Evolutionary conservation across 2,329 filamentous ascomycete species (phyloP), one percentile per base, ranked within the genome.

Genomic region (Tolypocladium tundrense): DNA sequence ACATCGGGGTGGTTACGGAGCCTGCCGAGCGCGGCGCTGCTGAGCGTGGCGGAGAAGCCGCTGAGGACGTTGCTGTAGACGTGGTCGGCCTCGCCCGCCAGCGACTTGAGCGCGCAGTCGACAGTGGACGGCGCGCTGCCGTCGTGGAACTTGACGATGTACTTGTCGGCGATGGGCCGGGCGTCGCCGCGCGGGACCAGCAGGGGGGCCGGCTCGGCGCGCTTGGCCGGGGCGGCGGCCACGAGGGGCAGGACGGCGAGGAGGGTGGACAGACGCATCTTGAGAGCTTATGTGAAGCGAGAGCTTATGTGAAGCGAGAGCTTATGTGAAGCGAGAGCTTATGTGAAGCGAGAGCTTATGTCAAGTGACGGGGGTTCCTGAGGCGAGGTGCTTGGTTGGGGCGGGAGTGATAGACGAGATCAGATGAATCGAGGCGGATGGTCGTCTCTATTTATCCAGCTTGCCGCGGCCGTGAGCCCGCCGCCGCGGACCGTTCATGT

Each of bases 41-140:
- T 59, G 11, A 65, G 57, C 19, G 56, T 62, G 9, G 62, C 61
- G 8, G 63, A 40, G 51, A 66, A 65, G 53, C 64, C 64, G 35
- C 55, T 55, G 31, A 64, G 56, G 58, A 54, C 16, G 53, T 41
- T 41, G 37, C 11, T 31, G 40, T 54, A 54, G 10, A 54, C 39
- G 40, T 54, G 53, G 16, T 42, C 53, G 39, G 40, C 40, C 21
- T 54, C 37, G n/a, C 37, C 35, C 19, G 24, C 5, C 16, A 54
- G 19, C n/a, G 37, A 11, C 19, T 21, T 39, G 33, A 54, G 37
- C 7, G 35, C 24, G n/a, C 19, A 24, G 4, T 54, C 39, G 16
- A 54, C 14, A 1, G 4, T 5, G 19, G 53, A 39, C 53, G 27
- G 24, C 7, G 53, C 37, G 19, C 53, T 54, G 37, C 53, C 53